A percentile compares a stretch with the other conserved stretches of the same genome.
phyloP scores from a whole-genome alignment of 2,329 filamentous ascomycete species.

The Proliferodiscus dingleyae region DNA sequence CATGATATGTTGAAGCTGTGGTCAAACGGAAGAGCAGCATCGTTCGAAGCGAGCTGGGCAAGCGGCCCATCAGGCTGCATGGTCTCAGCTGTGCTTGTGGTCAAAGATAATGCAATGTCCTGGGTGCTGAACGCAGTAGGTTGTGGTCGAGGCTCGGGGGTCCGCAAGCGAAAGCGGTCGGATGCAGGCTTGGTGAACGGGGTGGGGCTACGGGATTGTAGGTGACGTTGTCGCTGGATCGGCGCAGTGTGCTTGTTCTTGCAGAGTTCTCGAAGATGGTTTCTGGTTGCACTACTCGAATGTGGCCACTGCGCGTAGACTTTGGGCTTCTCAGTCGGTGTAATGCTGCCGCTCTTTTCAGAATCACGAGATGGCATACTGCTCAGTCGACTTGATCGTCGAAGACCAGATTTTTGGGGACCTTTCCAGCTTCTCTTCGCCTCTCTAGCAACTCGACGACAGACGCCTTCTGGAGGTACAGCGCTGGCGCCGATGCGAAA shows the following conservation, averaged over 20 bases:
- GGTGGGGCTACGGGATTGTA: constrained; percentile 50
- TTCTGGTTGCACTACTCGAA: constrained; percentile 56
- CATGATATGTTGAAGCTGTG: background rate
- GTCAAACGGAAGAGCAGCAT: no score
- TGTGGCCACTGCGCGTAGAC: constrained; percentile 60
- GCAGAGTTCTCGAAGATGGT: constrained; percentile 59
- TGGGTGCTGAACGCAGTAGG: constrained; percentile 51
- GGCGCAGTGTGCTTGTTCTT: constrained; percentile 45
- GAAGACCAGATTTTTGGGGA: constrained; percentile 36
- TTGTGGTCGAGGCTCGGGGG: constrained; percentile 42
- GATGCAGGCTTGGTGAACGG: constrained; percentile 50
- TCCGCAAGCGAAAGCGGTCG: constrained; percentile 45
- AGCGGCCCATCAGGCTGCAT: constrained; percentile 61
- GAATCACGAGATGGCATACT: constrained; percentile 21
- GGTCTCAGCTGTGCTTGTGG: constrained; percentile 56
- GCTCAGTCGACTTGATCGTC: constrained; percentile 19
- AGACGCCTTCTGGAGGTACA: constrained; percentile 61
- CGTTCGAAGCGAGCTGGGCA: constrained; percentile 52
- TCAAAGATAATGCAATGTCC: constrained; percentile 60
- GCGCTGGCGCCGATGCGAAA: constrained; percentile 59
- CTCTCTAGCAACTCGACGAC: constrained; percentile 59
- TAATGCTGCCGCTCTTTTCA: constrained; percentile 49
- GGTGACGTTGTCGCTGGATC: constrained; percentile 39
- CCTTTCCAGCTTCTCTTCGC: constrained; percentile 64
- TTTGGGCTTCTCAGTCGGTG: constrained; percentile 46